Percentiles rank a stretch among this genome's conserved stretches.
Evolutionary conservation across 2,329 filamentous ascomycete species (phyloP).

Genomic region (Xylariomycetidae sp.): DNA sequence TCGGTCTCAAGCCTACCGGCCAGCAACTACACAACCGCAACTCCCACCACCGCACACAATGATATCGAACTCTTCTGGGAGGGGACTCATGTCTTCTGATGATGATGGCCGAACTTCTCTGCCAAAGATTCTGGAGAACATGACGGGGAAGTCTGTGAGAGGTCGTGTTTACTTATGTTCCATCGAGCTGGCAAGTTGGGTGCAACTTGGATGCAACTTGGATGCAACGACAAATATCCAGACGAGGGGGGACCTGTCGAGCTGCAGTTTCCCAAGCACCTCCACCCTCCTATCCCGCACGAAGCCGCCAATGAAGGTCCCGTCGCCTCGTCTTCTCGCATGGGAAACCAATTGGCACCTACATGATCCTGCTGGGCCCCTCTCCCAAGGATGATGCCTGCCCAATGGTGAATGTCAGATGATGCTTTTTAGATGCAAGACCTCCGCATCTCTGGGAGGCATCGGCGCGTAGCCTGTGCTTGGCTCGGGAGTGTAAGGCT

Average conservation of each 20-base stretch:
- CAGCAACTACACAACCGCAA: slow-evolving; percentile 53
- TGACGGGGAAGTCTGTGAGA: slow-evolving; percentile 7
- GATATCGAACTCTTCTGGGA: slow-evolving; percentile 76
- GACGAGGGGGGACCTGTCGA: slow-evolving; percentile 15
- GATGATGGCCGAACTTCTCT: slow-evolving; percentile 7
- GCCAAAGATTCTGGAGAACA: slow-evolving; percentile 14
- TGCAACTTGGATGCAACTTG: too few species aligned
- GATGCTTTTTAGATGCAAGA: slow-evolving; percentile 20
- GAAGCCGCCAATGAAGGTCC: slow-evolving; percentile 17
- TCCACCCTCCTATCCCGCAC: slow-evolving; percentile 5
- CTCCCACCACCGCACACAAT: slow-evolving; percentile 73
- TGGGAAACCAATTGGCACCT: slow-evolving; percentile 10
- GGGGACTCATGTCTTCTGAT: slow-evolving; percentile 26
- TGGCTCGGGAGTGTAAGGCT: too few species aligned
- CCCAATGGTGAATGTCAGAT: slow-evolving; percentile 18
- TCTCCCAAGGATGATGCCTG: slow-evolving; percentile 15
- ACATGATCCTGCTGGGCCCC: slow-evolving; percentile 10
- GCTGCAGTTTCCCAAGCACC: slow-evolving; percentile 8
- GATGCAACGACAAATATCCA: slow-evolving; percentile 17
- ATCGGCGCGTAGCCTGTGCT: too few species aligned
- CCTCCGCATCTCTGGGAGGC: slow-evolving; percentile 9
- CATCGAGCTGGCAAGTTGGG: slow-evolving; percentile 2
- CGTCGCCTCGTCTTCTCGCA: slow-evolving; percentile 6
- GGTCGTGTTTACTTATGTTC: slow-evolving; percentile 19
- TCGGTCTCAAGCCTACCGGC: slow-evolving; percentile 37